Evolutionary conservation across 371 early-diverging fungal species (phyloP), one percentile per base, ranked within the genome.

Genomic region (Mucor racemosus): DNA sequence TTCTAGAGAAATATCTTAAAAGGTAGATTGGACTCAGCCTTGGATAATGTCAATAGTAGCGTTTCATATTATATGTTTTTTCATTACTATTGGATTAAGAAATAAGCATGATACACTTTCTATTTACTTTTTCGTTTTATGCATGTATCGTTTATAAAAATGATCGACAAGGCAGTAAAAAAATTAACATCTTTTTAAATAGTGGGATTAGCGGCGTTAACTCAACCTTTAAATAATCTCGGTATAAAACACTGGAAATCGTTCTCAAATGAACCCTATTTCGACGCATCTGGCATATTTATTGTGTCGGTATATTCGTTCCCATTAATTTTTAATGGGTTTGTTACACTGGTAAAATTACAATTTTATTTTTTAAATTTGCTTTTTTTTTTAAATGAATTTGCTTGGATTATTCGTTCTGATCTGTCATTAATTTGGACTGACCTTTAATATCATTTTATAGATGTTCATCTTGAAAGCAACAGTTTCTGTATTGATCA

Each of bases 1-100:
- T 26, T 19, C n/a, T 9, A n/a, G 7, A 48, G 33, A 13, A 9
- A 44, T 14, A 53, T 60, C n/a, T n/a, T n/a, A n/a, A n/a, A n/a
- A 82, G 82, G 66, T 85, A 54, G 80, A 85, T 39, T 85, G 86
- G 86, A 74, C 78, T 13, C 77, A 85, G 61, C 75, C 65, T 10
- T 85, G 81, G 78, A 65, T 85, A 1, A 33, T 63, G 4, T 67
- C 34, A 4, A 56, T 83, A 0, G 4, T 85, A 15, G 74, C 36
- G 8, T 83, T 81, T 54, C 86, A 85, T 60, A 39, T 73, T 2
- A 4, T 74, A 0, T 73, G 79, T 44, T 67, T 83, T 55, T 4
- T 78, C 5, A 54, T 61, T 7, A 41, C 69, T 0, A 38, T 80
- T 0, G 17, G 64, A 17, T 42, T 76, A 21, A 67, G 78, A n/a